phyloP scores from a whole-genome alignment of 257 asterid genomes.

The Scutellaria baicalensis region DNA sequence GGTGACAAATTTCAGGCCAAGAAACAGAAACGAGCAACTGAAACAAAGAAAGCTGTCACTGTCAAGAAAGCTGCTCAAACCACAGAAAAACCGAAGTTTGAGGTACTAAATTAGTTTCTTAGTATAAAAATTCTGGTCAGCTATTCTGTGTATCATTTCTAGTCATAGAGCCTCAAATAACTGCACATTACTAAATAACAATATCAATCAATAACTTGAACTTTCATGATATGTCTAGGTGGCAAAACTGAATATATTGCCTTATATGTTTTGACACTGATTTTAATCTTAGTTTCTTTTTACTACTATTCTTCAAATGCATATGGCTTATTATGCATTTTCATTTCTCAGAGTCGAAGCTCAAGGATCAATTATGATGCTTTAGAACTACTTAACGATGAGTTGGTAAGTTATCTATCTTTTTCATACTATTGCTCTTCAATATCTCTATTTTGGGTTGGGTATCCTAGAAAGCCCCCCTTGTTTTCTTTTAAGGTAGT shows the following conservation, averaged over 20 bases:
- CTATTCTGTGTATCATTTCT: constrained; percentile 1
- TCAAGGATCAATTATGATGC: constrained; percentile 48
- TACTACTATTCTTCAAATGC: not conserved
- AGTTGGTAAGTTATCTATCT: constrained; percentile 25
- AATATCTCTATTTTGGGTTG: not conserved
- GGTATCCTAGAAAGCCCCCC: not conserved
- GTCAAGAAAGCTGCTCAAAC: constrained; percentile 29
- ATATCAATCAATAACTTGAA: not conserved
- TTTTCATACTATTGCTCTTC: not conserved
- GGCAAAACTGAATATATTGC: not conserved
- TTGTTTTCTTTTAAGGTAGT: not conserved
- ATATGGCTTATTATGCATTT: not conserved
- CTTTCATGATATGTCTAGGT: not conserved
- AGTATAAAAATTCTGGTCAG: not conserved
- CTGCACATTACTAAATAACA: not conserved
- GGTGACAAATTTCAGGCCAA: constrained; percentile 31
- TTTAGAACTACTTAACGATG: constrained; percentile 26
- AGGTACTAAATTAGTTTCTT: constrained; percentile 18
- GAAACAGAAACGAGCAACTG: constrained; percentile 32
- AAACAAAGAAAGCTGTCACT: constrained; percentile 23
- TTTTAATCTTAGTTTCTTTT: not conserved
- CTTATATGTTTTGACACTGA: not conserved
- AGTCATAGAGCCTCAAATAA: not conserved
- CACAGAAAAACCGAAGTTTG: constrained; percentile 18
- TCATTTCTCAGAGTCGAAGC: constrained; percentile 33